A percentile compares a stretch with the other conserved stretches of the same genome.
These are phyloP conservation scores for Rhodotorula graminis DNA, from an alignment of 768 basidiomycete species.

Conservation along the genomic window DNA sequence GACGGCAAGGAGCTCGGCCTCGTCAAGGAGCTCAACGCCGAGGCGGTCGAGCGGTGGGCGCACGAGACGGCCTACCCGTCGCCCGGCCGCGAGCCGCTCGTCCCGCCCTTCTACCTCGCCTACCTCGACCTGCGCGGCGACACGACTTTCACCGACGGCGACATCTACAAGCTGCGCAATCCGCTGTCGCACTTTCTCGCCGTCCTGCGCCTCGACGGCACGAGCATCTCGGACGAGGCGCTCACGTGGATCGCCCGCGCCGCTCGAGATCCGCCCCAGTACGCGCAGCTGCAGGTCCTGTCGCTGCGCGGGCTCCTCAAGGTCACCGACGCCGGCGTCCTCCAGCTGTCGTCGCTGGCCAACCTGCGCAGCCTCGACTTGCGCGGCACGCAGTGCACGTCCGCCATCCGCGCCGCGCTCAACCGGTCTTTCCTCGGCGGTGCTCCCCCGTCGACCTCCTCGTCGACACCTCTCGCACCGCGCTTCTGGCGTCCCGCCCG, in stretches of 20 bases:
- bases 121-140: conserved; percentile 28
- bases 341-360: not conserved
- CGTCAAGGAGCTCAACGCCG: conserved; percentile 12
- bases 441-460: not conserved
- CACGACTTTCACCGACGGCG: conserved; percentile 11
- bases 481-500: not conserved
- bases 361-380: conserved; percentile 17
- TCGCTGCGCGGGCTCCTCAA: not conserved
- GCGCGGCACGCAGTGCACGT: not conserved
- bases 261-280: not conserved
- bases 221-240: conserved; percentile 13
- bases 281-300: conserved; percentile 14
- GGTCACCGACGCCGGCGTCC: conserved; percentile 19
- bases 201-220: conserved; percentile 26
- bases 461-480: not conserved
- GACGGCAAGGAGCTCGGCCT: conserved; percentile 17
- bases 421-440: not conserved
- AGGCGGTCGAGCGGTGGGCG: not conserved
- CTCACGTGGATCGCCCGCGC: conserved; percentile 20
- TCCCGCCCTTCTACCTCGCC: conserved; percentile 30
- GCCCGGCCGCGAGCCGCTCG: not conserved
- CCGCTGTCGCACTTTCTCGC: conserved; percentile 30
- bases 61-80: not conserved
- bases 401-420: not conserved
- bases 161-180: conserved; percentile 22